Percentiles rank a stretch among this genome's conserved stretches.
These are phyloP conservation scores for Solanum clarkiae DNA, from an alignment of 257 asterid species.

Conservation along the genomic window DNA sequence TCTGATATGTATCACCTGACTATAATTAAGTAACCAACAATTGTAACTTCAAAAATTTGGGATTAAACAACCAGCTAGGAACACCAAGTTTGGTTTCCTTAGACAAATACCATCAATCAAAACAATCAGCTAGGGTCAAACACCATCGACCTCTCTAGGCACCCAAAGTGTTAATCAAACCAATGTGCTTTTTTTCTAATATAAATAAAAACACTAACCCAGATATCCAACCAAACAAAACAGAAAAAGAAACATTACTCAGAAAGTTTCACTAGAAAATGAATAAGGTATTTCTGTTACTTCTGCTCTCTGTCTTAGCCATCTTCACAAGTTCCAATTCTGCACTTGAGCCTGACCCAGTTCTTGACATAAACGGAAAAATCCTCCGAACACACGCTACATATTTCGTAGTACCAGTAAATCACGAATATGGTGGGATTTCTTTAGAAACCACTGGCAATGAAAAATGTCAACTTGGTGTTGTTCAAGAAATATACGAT, in stretches of 20 bases:
- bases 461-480: neutral
- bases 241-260: neutral
- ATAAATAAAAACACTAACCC: neutral
- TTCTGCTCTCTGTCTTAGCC: neutral
- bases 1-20: too few relatives aligned
- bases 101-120: neutral
- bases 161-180: neutral
- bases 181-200: neutral
- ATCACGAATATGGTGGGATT: neutral
- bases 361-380: neutral
- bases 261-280: neutral
- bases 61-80: neutral
- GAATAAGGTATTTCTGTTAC: neutral
- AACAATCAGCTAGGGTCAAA: neutral
- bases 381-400: neutral
- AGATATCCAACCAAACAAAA: neutral
- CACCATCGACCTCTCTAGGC: neutral
- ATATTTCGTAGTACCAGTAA: neutral
- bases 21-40: too few relatives aligned
- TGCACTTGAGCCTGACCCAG: neutral
- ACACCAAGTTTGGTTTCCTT: neutral
- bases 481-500: neutral
- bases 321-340: neutral
- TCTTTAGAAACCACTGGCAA: neutral
- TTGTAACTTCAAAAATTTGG: neutral